A percentile compares a stretch with the other conserved stretches of the same genome.
Conservation (phyloP, 2,329 filamentous ascomycete genomes). For the Parasarocladium wereldwijsianum region DNA sequence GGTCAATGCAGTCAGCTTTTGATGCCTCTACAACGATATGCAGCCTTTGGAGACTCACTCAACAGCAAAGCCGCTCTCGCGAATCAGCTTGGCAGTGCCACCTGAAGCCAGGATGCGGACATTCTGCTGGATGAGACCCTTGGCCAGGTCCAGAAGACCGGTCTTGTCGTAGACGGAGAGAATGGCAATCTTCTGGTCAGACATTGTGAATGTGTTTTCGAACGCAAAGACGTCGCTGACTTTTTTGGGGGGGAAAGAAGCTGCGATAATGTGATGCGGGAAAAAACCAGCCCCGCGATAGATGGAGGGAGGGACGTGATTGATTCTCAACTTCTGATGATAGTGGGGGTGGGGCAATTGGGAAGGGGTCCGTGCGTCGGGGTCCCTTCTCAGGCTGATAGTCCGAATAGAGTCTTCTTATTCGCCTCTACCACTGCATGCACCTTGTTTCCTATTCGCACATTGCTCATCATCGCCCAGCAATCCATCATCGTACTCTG, state of each 20-base stretch:
- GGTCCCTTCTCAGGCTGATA: too few relatives aligned
- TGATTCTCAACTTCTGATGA: too few relatives aligned
- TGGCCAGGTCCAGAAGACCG: slow-evolving; percentile 79
- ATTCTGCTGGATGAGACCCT: slow-evolving; percentile 77
- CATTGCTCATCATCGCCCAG: slow-evolving; percentile 1
- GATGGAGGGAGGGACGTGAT: too few relatives aligned
- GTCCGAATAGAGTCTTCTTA: too few relatives aligned
- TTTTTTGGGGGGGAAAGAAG: neutral
- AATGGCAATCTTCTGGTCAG: slow-evolving; percentile 57
- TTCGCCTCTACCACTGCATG: too few relatives aligned
- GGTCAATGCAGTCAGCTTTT: slow-evolving; percentile 2
- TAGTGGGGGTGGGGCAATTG: too few relatives aligned
- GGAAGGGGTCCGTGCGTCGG: too few relatives aligned
- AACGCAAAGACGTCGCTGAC: too few relatives aligned
- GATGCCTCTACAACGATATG: neutral
- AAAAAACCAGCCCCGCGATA: too few relatives aligned
- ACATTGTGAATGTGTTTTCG: slow-evolving; percentile 22
- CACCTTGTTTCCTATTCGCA: too few relatives aligned
- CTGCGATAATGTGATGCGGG: too few relatives aligned
- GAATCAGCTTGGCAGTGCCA: slow-evolving; percentile 89
- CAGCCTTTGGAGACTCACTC: slow-evolving; percentile 55
- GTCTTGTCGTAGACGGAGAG: slow-evolving; percentile 99
- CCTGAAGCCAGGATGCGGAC: slow-evolving; percentile 88
- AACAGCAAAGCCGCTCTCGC: slow-evolving; percentile 88
- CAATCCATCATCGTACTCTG: too few relatives aligned